Evolutionary conservation across 148 eudicot genomes (phyloP), one percentile per base, ranked within the genome.

Genomic region (Bassia scoparia): DNA sequence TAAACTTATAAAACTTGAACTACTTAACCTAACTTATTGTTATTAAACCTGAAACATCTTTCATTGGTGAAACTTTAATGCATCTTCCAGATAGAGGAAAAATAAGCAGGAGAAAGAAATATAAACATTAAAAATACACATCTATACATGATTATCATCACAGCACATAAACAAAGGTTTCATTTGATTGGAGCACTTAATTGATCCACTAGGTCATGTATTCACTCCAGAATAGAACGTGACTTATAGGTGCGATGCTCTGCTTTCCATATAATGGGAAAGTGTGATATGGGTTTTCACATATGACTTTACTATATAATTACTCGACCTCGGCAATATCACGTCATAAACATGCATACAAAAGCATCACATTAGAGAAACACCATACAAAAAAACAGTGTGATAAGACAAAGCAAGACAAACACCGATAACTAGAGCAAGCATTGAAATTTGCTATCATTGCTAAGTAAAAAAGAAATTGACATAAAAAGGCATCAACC

Each of bases 241-340:
- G 97, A 91, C 26, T 76, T 71, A 72, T 83, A 91, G 7, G 70
- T 76, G 48, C 43, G 29, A 12, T 17, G 65, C 21, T 72, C 66
- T 26, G 43, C 64, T 83, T 65, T 83, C 87, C 90, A 91, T 83
- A 78, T 83, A 80, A 74, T 91, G 0, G 97, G 97, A 71, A 33
- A 89, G 60, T 23, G 46, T 4, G 75, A 76, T 11, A n/a, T n/a
- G n/a, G n/a, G 86, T 84, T 43, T 12, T 79, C 64, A 83, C n/a
- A n/a, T n/a, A 62, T 0, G 58, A 8, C 2, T 37, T 2, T 0
- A 84, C 87, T n/a, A n/a, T n/a, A n/a, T n/a, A 74, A 91, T 34
- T 7, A n/a, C n/a, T 9, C 64, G 14, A 91, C 89, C 97, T 91
- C n/a, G 80, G 66, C 70, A 49, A 49, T 0, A 54, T 7, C 29